These are phyloP conservation scores for Schrenkiella parvula DNA, from an alignment of 345 rosid genomes.

Conservation along the genomic window DNA sequence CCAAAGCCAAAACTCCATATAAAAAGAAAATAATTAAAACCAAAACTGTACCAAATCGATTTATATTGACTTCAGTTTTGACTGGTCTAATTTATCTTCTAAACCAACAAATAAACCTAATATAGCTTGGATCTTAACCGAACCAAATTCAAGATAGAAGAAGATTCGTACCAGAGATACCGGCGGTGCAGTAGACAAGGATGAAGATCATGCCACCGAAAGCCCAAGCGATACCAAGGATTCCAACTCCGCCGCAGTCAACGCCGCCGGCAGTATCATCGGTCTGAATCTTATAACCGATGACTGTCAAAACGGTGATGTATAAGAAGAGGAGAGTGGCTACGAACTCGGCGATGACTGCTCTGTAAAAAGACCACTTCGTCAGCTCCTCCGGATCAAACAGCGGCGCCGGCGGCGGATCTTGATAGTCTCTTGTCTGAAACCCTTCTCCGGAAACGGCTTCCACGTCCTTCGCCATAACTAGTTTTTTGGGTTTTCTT, in stretches of 20 bases:
- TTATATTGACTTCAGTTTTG: neutral
- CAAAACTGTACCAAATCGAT: neutral
- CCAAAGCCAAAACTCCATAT: neutral
- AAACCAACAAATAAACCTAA: neutral
- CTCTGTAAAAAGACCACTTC: constrained; percentile 83
- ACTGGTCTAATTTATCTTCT: neutral
- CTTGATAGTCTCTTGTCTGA: constrained; percentile 73
- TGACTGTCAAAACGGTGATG: constrained; percentile 71
- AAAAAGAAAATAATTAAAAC: too few species aligned
- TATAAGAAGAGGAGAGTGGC: constrained; percentile 90
- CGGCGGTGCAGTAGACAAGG: constrained; percentile 94
- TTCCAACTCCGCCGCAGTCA: constrained; percentile 71
- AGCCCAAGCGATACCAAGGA: constrained; percentile 92
- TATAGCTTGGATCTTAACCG: neutral
- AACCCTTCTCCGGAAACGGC: constrained; percentile 42
- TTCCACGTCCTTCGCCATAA: constrained; percentile 53
- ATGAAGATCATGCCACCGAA: constrained; percentile 94
- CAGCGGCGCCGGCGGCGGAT: constrained; percentile 77
- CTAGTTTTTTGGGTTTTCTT: neutral
- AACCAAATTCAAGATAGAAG: constrained; percentile 20
- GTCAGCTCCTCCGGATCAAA: constrained; percentile 54
- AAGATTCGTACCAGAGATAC: constrained; percentile 62
- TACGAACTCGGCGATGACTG: constrained; percentile 77
- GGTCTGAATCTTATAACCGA: constrained; percentile 61
- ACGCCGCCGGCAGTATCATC: constrained; percentile 15